Base-by-base conservation (phyloP, 345 rosid genomes). In the Rhodomyrtus tomentosa region DNA sequence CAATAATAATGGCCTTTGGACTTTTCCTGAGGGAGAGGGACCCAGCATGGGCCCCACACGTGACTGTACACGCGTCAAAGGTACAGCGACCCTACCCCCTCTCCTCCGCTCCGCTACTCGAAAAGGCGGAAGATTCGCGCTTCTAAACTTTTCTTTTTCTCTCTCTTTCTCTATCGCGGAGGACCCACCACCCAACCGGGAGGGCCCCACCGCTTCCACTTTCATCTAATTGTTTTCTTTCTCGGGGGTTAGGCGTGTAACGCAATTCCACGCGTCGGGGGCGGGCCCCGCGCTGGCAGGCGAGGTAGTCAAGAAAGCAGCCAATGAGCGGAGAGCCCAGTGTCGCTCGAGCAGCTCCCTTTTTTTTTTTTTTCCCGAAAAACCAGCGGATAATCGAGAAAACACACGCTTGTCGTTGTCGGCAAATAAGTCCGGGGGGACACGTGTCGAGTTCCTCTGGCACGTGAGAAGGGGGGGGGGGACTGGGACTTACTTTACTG, bases 301-400 rank as follows among this genome's bases (percentile, higher is more conserved):
- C 45, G 2, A 0, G 18, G 40, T 49, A 81, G 86, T 84, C 86
- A 86, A 86, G 88, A 81, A 81, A 84, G 85, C 84, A 51, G 38
- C 86, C 88, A 86, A 86, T 84, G 50, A 49, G 84, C 68, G 85
- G 55, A 84, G 86, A 84, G 82, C 84, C 85, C 56, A 32, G 27
- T 86, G 59, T 54, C 85, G 50, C 2, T 45, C 58, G 50, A n/a
- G 53, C 84, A 85, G 29, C 84, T 54, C 50, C 56, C 16, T 24
- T 9, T 36, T 76, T 50, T 55, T 2, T 8, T 55, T 82, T 42
- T 51, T 42, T 25, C 25, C 21, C 27, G 6, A 80, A 25, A 14
- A n/a, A 49, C 51, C 29, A n/a, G 54, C 82, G 36, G 53, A 42
- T 50, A 45, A 50, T 80, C 55, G 82, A 50, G 62, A 82, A 53